phyloP scores from a whole-genome alignment of 169 alveolate species.

The Eimeria zaria region DNA sequence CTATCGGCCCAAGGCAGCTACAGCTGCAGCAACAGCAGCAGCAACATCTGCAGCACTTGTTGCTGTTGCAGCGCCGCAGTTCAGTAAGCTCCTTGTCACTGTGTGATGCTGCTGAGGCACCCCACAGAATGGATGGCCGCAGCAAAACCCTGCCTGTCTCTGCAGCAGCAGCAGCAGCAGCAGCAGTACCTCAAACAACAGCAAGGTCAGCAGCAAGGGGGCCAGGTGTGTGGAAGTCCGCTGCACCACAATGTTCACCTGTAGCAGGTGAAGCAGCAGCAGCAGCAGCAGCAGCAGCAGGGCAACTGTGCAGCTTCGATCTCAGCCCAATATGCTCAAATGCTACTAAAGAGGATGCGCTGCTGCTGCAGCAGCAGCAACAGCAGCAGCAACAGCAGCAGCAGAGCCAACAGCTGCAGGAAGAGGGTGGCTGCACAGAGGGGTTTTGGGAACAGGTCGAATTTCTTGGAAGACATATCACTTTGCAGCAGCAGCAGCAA shows the following conservation, averaged over 20 bases:
- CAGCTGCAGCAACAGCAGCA: slow-evolving; percentile 8
- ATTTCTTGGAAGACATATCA: not conserved
- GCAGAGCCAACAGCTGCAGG: slow-evolving; percentile 19
- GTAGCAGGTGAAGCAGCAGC: slow-evolving; percentile 57
- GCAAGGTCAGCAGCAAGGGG: not conserved
- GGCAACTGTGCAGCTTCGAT: not conserved
- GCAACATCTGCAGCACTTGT: slow-evolving; percentile 7
- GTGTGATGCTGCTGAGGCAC: not conserved
- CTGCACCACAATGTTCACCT: not conserved
- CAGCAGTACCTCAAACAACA: not conserved
- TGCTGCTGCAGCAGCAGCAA: slow-evolving; percentile 30
- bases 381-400: slow-evolving; percentile 56
- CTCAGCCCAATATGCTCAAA: not conserved
- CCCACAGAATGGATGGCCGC: not conserved
- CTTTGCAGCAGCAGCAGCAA: slow-evolving; percentile 38
- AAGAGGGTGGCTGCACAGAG: not conserved
- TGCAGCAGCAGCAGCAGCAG: slow-evolving; percentile 42
- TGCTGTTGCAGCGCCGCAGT: slow-evolving; percentile 24
- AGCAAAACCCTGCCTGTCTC: not conserved
- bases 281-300: slow-evolving; percentile 53
- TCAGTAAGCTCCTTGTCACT: not conserved
- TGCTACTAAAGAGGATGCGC: not conserved
- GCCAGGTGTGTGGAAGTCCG: not conserved
- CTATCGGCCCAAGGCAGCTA: not conserved
- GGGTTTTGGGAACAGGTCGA: slow-evolving; percentile 60